Evolutionary conservation across 2,329 filamentous ascomycete species (phyloP).

Genomic region (Neurospora crassa): DNA sequence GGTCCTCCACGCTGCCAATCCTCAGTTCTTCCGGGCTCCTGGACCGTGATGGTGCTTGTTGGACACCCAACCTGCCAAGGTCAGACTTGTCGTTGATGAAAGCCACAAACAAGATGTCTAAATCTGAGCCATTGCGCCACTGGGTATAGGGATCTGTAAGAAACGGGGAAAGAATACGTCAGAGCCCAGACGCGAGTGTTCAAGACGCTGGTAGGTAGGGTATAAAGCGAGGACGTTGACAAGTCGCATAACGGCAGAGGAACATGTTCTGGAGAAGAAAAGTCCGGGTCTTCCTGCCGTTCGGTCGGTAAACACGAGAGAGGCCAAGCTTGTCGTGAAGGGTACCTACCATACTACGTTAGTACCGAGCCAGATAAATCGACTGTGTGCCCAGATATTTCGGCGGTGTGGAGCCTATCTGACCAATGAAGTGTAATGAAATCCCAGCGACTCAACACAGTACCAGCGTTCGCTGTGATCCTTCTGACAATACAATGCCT

Average conservation of each 20-base stretch:
- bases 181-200: not conserved
- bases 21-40: not conserved
- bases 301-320: not conserved
- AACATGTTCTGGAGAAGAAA: not conserved
- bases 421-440: too few species aligned
- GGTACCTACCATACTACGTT: not conserved
- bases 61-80: not conserved
- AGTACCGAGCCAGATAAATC: too few species aligned
- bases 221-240: not conserved
- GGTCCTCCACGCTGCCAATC: not conserved
- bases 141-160: not conserved
- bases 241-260: not conserved
- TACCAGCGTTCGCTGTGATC: too few species aligned
- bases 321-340: not conserved
- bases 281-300: not conserved
- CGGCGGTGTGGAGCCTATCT: too few species aligned
- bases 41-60: not conserved
- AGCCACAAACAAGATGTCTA: not conserved
- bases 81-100: not conserved
- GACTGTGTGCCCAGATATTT: too few species aligned
- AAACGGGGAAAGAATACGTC: not conserved
- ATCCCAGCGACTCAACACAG: too few species aligned
- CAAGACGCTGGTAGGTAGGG: not conserved
- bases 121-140: not conserved
- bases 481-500: too few species aligned